phyloP scores from a whole-genome alignment of 2,329 filamentous ascomycete species.

The Orbilia blumenaviensis region DNA sequence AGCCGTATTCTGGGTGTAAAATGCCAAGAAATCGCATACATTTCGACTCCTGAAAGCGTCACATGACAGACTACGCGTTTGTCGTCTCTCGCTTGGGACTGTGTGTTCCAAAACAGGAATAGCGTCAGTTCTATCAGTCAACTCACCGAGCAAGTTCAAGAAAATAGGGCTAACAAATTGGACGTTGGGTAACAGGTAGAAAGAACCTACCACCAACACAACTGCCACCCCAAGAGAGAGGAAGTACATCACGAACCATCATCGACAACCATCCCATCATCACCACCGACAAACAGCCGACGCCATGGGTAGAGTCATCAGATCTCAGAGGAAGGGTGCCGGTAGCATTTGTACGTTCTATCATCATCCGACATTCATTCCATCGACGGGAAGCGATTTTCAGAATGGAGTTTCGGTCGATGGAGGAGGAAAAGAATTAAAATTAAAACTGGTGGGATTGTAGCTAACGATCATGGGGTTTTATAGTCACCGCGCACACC shows the following conservation, averaged over 20 bases:
- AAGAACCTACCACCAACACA: slow-evolving; percentile 10
- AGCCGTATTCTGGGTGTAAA: too few relatives aligned
- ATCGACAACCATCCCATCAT: slow-evolving; percentile 23
- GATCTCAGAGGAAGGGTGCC: slow-evolving; percentile 51
- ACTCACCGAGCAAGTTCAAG: too few relatives aligned
- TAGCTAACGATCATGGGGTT: slow-evolving; percentile 8
- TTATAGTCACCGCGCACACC: slow-evolving; percentile 74
- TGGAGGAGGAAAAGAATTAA: background rate
- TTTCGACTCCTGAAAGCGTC: background rate
- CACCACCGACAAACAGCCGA: slow-evolving; percentile 40
- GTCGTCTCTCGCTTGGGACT: slow-evolving; percentile 7
- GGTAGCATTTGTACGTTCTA: slow-evolving; percentile 53
- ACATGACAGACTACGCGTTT: background rate
- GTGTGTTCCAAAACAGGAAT: slow-evolving; percentile 27
- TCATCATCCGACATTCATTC: background rate
- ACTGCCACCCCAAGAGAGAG: background rate
- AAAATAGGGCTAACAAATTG: slow-evolving; percentile 50
- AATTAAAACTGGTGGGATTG: background rate
- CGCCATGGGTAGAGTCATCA: slow-evolving; percentile 54
- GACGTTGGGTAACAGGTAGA: slow-evolving; percentile 7
- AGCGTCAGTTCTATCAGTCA: slow-evolving; percentile 11
- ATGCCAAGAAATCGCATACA: too few relatives aligned
- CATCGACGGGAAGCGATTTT: background rate
- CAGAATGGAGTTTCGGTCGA: background rate
- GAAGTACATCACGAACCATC: slow-evolving; percentile 23